Evolutionary conservation across 2,329 filamentous ascomycete species (phyloP), one percentile per base, ranked within the genome.

Genomic region (Pyrenochaeta sp.): DNA sequence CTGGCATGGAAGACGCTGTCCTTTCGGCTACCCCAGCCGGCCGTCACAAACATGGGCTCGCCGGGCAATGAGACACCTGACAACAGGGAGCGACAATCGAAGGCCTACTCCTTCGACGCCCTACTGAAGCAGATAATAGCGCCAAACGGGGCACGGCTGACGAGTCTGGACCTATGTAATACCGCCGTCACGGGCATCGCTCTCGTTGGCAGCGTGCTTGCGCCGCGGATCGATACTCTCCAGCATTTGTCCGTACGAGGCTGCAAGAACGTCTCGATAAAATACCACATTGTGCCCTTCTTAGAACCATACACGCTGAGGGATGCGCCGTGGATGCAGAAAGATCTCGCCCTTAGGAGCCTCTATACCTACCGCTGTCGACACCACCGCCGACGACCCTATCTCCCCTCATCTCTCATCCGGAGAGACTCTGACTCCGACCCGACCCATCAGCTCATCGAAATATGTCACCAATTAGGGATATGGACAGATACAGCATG

Each of bases 251-350:
- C 84, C 1, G 83, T 87, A 42, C 82, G 85, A 18, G 85, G 85
- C 17, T 87, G 85, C 77, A 86, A 87, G 72, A 86, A 87, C 67
- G 85, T 87, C 32, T 86, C 84, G 11, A 80, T 87, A 60, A 87
- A 87, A 66, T 87, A 87, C 66, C 84, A 87, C 64, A 83, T 87
- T 54, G 83, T 86, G 47, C 85, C 85, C 2, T 86, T 85, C 60
- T 77, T 79, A 36, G 76, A 75, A 55, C 70, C 77, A 3, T 75
- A 77, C 76, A 72, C 74, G 4, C 79, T 72, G n/a, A 64, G 67
- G 15, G 67, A 78, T 74, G 69, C 67, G 49, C 69, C 75, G 3
- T 79, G 80, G 74, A 72, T 71, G 50, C 75, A 73, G 43, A 77
- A 71, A 29, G 75, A 77, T 27, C 79, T 85, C 35, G 83, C 83